Percentiles rank a stretch among this genome's conserved stretches.
Evolutionary conservation across 2,329 filamentous ascomycete genomes (phyloP).

Genomic region (Ploettnerulaceae sp.): DNA sequence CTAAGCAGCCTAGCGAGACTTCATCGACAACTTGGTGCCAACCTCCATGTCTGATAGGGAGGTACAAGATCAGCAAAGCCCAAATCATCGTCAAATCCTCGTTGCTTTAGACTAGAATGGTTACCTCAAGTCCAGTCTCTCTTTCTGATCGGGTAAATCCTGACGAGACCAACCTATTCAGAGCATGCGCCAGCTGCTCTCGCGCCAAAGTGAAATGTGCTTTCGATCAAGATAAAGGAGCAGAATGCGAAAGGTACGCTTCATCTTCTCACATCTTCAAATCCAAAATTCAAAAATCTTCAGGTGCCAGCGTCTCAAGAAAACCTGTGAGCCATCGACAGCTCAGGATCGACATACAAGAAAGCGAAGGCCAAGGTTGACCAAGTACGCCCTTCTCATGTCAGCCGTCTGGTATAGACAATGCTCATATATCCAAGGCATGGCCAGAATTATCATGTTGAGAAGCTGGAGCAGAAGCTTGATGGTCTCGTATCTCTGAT

Average conservation of each 20-base stretch:
- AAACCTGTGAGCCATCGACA: background rate
- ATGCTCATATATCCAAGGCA: too few relatives aligned
- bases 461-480: background rate
- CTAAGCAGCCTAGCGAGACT: too few relatives aligned
- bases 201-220: background rate
- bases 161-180: background rate
- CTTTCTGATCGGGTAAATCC: background rate
- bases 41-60: too few relatives aligned
- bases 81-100: too few relatives aligned
- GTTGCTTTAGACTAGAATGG: background rate
- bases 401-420: too few relatives aligned
- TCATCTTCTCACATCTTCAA: background rate
- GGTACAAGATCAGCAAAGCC: too few relatives aligned
- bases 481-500: conserved; percentile 1
- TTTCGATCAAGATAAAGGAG: background rate
- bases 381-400: too few relatives aligned
- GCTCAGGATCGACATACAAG: background rate
- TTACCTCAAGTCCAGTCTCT: background rate
- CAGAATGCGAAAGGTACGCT: background rate
- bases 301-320: background rate
- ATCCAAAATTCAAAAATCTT: background rate
- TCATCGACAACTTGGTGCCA: too few relatives aligned
- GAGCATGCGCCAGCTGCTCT: too few relatives aligned
- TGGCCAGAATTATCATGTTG: too few relatives aligned
- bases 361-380: background rate